A percentile compares a stretch with the other conserved stretches of the same genome.
These are phyloP conservation scores for Candida hungchunana DNA, from an alignment of 805 yeast species.

Conservation along the genomic window DNA sequence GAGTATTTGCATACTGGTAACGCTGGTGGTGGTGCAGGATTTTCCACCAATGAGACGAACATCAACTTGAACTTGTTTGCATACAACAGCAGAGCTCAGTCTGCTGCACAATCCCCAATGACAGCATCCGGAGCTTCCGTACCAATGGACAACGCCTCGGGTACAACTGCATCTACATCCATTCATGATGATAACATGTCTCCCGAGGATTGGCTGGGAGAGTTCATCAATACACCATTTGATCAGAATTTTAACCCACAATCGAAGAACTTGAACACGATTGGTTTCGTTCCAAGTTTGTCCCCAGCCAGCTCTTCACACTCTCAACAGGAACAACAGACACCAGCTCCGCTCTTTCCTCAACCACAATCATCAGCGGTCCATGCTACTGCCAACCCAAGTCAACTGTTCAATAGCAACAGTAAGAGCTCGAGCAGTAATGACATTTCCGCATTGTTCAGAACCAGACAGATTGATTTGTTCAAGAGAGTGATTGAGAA, in stretches of 20 bases:
- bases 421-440: neutral
- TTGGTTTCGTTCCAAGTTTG: conserved; percentile 44
- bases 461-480: conserved; percentile 62
- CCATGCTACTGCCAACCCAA: conserved; percentile 17
- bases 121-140: conserved; percentile 6
- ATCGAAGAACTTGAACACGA: conserved; percentile 42
- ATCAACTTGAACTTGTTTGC: conserved; percentile 19
- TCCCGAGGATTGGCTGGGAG: conserved; percentile 62
- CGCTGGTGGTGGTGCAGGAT: conserved; percentile 40
- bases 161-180: conserved; percentile 17
- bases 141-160: conserved; percentile 6
- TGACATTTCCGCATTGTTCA: conserved; percentile 58
- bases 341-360: neutral
- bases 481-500: conserved; percentile 41
- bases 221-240: conserved; percentile 63
- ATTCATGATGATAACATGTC: conserved; percentile 23
- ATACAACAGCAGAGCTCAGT: conserved; percentile 9
- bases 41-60: conserved; percentile 15
- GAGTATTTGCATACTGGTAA: conserved; percentile 38
- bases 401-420: conserved; percentile 27
- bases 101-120: conserved; percentile 13
- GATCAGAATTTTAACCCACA: conserved; percentile 50
- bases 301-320: conserved; percentile 21
- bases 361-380: neutral
- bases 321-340: neutral